Conservation (phyloP, 2,329 filamentous ascomycete genomes). For the Periconia sp. region DNA sequence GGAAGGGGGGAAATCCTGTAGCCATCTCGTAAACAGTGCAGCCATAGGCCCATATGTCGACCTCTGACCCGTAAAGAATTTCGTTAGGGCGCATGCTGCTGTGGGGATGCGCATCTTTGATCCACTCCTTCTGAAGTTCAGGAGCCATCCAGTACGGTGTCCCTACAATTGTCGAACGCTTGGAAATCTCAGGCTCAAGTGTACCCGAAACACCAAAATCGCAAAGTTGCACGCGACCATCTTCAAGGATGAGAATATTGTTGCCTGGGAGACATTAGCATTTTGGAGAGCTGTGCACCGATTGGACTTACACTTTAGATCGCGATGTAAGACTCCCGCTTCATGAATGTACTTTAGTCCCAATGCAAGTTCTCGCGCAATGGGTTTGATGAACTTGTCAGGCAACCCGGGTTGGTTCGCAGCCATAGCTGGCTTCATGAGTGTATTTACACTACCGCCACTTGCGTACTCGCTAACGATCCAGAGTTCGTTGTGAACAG, state of each 20-base stretch:
- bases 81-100: conserved; percentile 58
- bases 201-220: conserved; percentile 85
- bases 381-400: conserved; percentile 67
- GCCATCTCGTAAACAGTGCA: conserved; percentile 83
- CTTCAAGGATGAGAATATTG: conserved; percentile 80
- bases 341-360: conserved; percentile 68
- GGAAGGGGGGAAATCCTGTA: conserved; percentile 76
- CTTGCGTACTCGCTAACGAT: conserved; percentile 87
- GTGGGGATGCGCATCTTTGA: conserved; percentile 65
- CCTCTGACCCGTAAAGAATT: conserved; percentile 55
- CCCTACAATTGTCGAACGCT: conserved; percentile 80
- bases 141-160: conserved; percentile 89
- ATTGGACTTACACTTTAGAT: conserved; percentile 62
- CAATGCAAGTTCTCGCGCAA: conserved; percentile 67
- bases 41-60: conserved; percentile 85
- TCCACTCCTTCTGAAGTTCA: conserved; percentile 62
- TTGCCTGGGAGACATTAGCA: conserved; percentile 55
- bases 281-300: not conserved
- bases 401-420: conserved; percentile 51
- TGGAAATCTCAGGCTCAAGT: conserved; percentile 76
- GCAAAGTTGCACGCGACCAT: conserved; percentile 78
- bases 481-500: conserved; percentile 82
- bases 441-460: conserved; percentile 76
- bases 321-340: conserved; percentile 69
- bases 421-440: conserved; percentile 58